Conservation (phyloP, 2,329 filamentous ascomycete genomes). For the Penicillium sp. region DNA sequence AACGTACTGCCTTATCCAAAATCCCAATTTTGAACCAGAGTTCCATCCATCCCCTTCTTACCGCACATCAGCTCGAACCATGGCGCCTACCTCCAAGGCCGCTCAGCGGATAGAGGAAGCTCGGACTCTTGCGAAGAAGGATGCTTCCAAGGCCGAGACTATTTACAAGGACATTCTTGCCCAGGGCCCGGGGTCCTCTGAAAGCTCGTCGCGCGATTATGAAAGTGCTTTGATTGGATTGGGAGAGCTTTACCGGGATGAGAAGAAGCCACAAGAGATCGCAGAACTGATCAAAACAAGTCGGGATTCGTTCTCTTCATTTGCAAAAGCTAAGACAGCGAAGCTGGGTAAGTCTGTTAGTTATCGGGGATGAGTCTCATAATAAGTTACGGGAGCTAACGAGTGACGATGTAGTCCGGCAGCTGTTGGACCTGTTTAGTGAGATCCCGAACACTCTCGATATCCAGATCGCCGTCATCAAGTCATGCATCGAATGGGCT, state of each 20-base stretch:
- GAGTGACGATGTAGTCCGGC: slow-evolving; percentile 69
- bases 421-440: slow-evolving; percentile 93
- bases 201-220: slow-evolving; percentile 87
- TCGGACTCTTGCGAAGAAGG: slow-evolving; percentile 78
- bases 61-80: slow-evolving; percentile 33
- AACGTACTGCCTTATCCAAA: background rate
- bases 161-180: slow-evolving; percentile 90
- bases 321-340: slow-evolving; percentile 98
- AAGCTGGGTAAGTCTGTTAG: slow-evolving; percentile 76
- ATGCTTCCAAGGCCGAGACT: slow-evolving; percentile 82
- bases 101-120: slow-evolving; percentile 82
- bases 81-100: slow-evolving; percentile 57
- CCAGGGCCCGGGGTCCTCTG: slow-evolving; percentile 80
- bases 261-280: slow-evolving; percentile 79
- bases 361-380: background rate
- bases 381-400: background rate
- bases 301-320: slow-evolving; percentile 88
- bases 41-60: slow-evolving; percentile 8
- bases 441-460: slow-evolving; percentile 94
- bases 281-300: slow-evolving; percentile 89
- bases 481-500: slow-evolving; percentile 99
- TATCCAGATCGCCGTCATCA: slow-evolving; percentile 91
- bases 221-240: slow-evolving; percentile 86
- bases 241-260: slow-evolving; percentile 88
- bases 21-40: slow-evolving; percentile 4